phyloP scores from a whole-genome alignment of 768 basidiomycete species.

The Chalciporus chontae region DNA sequence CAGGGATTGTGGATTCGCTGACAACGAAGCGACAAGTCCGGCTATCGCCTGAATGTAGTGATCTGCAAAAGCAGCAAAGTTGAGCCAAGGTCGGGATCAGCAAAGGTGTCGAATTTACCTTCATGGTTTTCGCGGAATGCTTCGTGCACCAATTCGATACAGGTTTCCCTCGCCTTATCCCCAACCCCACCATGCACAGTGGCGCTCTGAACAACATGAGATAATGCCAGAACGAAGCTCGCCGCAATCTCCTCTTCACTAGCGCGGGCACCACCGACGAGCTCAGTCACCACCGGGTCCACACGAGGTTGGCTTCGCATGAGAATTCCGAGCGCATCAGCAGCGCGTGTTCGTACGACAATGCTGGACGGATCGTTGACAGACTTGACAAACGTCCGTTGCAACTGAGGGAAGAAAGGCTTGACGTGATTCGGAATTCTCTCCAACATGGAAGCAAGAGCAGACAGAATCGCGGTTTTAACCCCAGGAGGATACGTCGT shows the following conservation, averaged over 20 bases:
- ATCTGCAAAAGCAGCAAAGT: constrained; percentile 40
- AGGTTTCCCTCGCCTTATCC: constrained; percentile 66
- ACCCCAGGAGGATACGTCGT: constrained; percentile 89
- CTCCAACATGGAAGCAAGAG: constrained; percentile 81
- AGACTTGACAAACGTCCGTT: constrained; percentile 95
- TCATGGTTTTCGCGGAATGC: constrained; percentile 72
- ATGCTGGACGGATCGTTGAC: constrained; percentile 74
- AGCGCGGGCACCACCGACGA: constrained; percentile 57
- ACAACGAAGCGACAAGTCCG: constrained; percentile 58
- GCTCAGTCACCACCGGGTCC: constrained; percentile 91
- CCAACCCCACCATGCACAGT: constrained; percentile 63
- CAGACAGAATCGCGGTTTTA: constrained; percentile 86
- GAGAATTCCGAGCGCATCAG: constrained; percentile 79
- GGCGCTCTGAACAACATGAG: constrained; percentile 68
- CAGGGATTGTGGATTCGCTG: constrained; percentile 59
- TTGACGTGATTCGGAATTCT: constrained; percentile 87
- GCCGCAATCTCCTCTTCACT: constrained; percentile 70
- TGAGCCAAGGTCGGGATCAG: not conserved
- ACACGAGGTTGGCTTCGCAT: constrained; percentile 90
- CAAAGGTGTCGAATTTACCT: constrained; percentile 40
- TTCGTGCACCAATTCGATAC: constrained; percentile 73
- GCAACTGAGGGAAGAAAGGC: constrained; percentile 98
- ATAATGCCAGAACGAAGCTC: constrained; percentile 73
- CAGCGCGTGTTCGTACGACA: constrained; percentile 78
- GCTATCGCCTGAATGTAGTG: constrained; percentile 66